These are phyloP conservation scores for Neurospora cerealis DNA, from an alignment of 495 filamentous ascomycete genomes.

Conservation along the genomic window DNA sequence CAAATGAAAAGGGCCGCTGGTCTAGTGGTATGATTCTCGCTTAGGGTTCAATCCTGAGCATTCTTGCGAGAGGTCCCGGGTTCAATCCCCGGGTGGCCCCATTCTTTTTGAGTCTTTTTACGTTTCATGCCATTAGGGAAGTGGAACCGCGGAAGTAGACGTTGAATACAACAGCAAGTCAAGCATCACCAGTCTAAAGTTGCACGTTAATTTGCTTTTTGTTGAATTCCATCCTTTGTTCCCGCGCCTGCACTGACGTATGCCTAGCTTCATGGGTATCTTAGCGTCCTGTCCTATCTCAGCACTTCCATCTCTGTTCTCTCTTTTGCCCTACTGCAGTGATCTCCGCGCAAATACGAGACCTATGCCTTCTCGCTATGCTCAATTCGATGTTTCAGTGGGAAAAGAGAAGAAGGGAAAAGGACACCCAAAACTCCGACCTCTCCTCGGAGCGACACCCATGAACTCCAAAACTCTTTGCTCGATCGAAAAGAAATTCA, in stretches of 20 bases:
- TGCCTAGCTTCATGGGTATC: neutral
- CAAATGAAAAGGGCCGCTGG: neutral
- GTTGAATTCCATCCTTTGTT: neutral
- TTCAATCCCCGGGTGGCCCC: neutral
- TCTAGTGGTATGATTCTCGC: neutral
- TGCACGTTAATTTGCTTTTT: neutral
- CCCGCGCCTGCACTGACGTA: neutral
- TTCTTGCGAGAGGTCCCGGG: neutral
- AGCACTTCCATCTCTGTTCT: neutral
- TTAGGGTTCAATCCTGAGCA: neutral
- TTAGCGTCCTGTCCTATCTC: neutral
- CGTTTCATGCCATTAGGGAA: neutral
- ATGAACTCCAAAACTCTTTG: neutral
- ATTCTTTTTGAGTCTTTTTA: neutral
- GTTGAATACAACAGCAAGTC: neutral
- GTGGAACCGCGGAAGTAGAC: neutral
- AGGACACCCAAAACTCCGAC: neutral
- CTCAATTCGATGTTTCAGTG: neutral
- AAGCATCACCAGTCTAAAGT: neutral
- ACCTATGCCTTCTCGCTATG: neutral
- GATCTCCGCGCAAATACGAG: too few relatives aligned
- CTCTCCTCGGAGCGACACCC: neutral
- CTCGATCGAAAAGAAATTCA: neutral
- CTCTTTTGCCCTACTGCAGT: too few relatives aligned
- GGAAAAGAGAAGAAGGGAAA: neutral